phyloP scores from a whole-genome alignment of 495 filamentous ascomycete genomes.

The Chaetomidium leptoderma region DNA sequence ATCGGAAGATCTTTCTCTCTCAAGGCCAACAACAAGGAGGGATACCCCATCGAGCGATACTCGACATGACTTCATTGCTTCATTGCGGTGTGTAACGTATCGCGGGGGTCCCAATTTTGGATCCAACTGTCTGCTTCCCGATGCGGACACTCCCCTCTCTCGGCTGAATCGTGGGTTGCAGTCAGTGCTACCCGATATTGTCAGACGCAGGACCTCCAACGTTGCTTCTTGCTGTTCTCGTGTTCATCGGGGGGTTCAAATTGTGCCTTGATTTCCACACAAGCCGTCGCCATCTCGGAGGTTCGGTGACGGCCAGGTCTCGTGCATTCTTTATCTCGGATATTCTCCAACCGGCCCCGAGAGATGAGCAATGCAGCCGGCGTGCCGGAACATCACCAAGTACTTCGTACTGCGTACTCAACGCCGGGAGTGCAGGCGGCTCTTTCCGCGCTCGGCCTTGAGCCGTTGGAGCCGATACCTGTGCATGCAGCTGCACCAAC shows the following conservation, averaged over 20 bases:
- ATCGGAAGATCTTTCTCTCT: background rate
- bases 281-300: background rate
- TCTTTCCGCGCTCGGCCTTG: background rate
- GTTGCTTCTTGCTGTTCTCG: background rate
- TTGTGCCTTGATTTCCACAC: background rate
- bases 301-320: background rate
- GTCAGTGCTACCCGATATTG: background rate
- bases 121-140: background rate
- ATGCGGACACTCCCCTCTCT: background rate
- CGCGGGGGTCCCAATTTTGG: background rate
- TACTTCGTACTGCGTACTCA: no score
- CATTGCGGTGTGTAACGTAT: background rate
- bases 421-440: no score
- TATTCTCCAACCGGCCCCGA: background rate
- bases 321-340: constrained; percentile 10
- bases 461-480: background rate
- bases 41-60: background rate
- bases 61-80: background rate
- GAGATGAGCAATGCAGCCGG: background rate
- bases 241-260: background rate
- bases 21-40: background rate
- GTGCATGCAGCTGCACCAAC: background rate
- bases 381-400: background rate
- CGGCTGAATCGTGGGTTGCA: constrained; percentile 9
- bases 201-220: constrained; percentile 1